Evolutionary conservation across 1,139 yeast genomes (phyloP), one percentile per base, ranked within the genome.

Genomic region (Zygotorulaspora mrakii): DNA sequence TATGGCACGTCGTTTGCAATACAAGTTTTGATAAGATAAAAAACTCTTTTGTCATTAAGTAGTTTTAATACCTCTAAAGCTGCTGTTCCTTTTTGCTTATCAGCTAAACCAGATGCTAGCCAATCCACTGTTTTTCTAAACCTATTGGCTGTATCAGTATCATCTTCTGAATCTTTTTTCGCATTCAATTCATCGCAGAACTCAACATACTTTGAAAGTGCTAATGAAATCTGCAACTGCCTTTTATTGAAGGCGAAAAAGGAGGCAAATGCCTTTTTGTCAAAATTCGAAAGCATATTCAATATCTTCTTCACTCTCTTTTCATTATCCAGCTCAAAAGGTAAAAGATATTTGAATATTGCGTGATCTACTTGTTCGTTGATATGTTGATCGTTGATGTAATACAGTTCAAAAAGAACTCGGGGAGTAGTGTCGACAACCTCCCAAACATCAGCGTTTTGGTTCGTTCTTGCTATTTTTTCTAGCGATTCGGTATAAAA

Each of bases 361-460:
- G 74, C 67, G 2, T 66, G 49, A 57, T 88, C 96, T 12, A 86
- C 83, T 16, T 74, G 66, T n/a, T 79, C 73, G 42, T 81, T 85
- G 38, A 87, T 80, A 13, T 70, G 69, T 40, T 67, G 71, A 53
- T 85, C 89, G 58, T 87, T 86, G 47, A 88, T 82, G 55, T 85
- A 88, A 31, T 83, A 70, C 38, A 87, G 70, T 13, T 80, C 77
- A 40, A 88, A 64, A 1, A 88, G 62, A 26, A 73, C 73, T 37
- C 79, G 76, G 1, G 96, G 96, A 17, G 87, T 77, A 50, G 74
- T 72, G 3, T 67, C 64, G 16, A 78, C 66, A 12, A 77, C 54
- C 10, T 68, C 68, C 39, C 64, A 65, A 4, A 69, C 54, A 24
- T 67, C 73, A 3, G 52, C 47, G 31, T 57, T 48, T 44, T 40